Evolutionary conservation across 208 protist species (phyloP), one percentile per base, ranked within the genome.

Genomic region (Leishmania martiniquensis): DNA sequence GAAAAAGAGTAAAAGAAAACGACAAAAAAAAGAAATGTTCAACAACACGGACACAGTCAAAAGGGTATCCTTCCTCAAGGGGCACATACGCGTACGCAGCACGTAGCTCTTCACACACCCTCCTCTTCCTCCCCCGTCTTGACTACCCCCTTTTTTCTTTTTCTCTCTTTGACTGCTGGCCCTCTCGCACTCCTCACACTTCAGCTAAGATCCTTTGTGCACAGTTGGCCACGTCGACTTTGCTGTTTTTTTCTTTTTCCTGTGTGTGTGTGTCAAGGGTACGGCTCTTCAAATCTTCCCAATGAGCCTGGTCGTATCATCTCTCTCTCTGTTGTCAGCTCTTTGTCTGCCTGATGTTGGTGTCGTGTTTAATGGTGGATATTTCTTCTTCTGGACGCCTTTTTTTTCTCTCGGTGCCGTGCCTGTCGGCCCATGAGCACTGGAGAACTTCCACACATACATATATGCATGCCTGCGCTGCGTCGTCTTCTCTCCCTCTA

Each of bases 371-470:
- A 37, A 62, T 34, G 42, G 29, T 32, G 32, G 22, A 55, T 25
- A 42, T 60, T 60, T 57, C 45, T 13, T 47, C 29, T 39, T 57
- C 1, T 37, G 13, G 25, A n/a, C 6, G 5, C 20, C 1, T 62
- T 34, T 59, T 62, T 3, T 22, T 20, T 4, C 34, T 12, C 57
- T 62, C 57, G 29, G 57, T 62, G 29, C 34, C 34, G 2, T 62
- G 57, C 12, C 57, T 34, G 10, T 62, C 57, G 29, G 22, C 57
- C 57, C 29, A n/a, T 12, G 57, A 37, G 57, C 10, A 62, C 59
- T 20, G 25, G n/a, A 47, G 69, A 59, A 55, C 32, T 29, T 47
- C 65, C 15, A 66, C n/a, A 57, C 57, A 73, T 44, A 69, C 32
- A 22, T 57, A 72, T 32, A 57, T 72, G 12, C 55, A n/a, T 72